phyloP scores from a whole-genome alignment of 805 yeast species.

The Candida montana region DNA sequence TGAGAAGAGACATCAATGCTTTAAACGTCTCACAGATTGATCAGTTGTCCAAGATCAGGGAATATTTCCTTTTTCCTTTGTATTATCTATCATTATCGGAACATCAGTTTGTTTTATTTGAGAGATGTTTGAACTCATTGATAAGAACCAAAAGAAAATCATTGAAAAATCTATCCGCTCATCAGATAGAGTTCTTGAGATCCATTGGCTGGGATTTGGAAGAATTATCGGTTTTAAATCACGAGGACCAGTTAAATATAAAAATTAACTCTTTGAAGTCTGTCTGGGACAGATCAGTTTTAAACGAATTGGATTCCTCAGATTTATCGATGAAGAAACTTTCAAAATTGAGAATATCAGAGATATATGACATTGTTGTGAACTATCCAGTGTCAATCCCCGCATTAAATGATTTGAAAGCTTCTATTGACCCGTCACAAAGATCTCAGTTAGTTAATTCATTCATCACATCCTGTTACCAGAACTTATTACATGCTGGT shows the following conservation, averaged over 20 bases:
- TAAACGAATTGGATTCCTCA: conserved; percentile 6
- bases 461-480: conserved; percentile 42
- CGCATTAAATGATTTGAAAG: conserved; percentile 54
- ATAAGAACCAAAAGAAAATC: conserved; percentile 9
- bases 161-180: conserved; percentile 1
- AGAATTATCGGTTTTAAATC: conserved; percentile 9
- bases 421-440: conserved; percentile 46
- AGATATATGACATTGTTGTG: conserved; percentile 53
- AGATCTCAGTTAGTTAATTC: conserved; percentile 45
- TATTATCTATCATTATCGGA: conserved; percentile 14
- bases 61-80: conserved; percentile 20
- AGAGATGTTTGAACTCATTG: conserved; percentile 16
- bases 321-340: conserved; percentile 12
- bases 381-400: conserved; percentile 46
- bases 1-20: conserved; percentile 10
- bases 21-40: conserved; percentile 3
- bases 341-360: conserved; percentile 42
- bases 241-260: conserved; percentile 8
- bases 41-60: conserved; percentile 14
- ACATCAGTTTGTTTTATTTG: conserved; percentile 10
- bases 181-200: conserved; percentile 13
- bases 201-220: conserved; percentile 19
- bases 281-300: conserved; percentile 17
- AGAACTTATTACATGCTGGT: conserved; percentile 68
- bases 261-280: conserved; percentile 8